These are phyloP conservation scores for Cudoniella acicularis DNA, from an alignment of 495 filamentous ascomycete species.

Conservation along the genomic window DNA sequence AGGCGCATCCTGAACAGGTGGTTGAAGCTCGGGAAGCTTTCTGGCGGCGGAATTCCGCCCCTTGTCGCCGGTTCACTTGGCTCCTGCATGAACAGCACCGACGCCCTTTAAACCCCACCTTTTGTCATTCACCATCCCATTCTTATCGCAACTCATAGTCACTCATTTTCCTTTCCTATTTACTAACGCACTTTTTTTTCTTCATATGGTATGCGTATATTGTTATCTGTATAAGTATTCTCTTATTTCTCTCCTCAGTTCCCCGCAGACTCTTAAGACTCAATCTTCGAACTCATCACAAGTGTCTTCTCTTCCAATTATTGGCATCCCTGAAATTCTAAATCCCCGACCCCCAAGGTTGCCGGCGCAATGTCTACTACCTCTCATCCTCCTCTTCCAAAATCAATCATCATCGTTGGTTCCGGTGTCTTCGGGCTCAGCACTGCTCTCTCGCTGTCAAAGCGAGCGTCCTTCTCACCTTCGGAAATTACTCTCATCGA, in stretches of 20 bases:
- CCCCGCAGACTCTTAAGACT: background rate
- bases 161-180: background rate
- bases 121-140: background rate
- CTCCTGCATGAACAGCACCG: too few species aligned
- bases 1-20: background rate
- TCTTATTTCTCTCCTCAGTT: background rate
- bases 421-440: constrained; percentile 74
- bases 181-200: background rate
- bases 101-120: background rate
- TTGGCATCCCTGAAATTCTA: background rate
- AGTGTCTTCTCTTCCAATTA: too few species aligned
- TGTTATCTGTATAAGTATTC: background rate
- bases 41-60: background rate
- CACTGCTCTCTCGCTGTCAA: constrained; percentile 60
- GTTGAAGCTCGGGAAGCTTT: background rate
- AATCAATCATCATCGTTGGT: constrained; percentile 69
- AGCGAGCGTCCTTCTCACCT: constrained; percentile 47
- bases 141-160: background rate
- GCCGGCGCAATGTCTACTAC: background rate
- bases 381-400: constrained; percentile 25
- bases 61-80: background rate
- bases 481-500: constrained; percentile 67
- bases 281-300: too few species aligned
- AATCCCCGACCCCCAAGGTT: too few species aligned
- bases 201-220: background rate